Base-by-base conservation (phyloP, 2,329 filamentous ascomycete genomes). In the Thelonectria discophora region DNA sequence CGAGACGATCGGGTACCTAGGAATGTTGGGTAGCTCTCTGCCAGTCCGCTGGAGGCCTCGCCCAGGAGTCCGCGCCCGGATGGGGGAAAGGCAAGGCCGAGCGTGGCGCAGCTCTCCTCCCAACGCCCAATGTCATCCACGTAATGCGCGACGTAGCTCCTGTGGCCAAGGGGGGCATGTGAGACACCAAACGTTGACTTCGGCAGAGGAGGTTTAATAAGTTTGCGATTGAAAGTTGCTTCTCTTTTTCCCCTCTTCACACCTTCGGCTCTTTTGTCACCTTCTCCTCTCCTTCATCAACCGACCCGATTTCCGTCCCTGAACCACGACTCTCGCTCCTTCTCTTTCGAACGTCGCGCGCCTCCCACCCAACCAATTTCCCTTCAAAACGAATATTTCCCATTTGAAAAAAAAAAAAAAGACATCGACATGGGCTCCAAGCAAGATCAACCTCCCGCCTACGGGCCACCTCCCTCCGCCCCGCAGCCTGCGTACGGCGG, bases 371-470 rank as follows among this genome's bases (percentile, higher is more conserved):
- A 46, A 50, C 34, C 40, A 43, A 50, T 32, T 40, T n/a, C 30
- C 15, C 13, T n/a, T 20, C n/a, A n/a, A n/a, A n/a, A n/a, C n/a
- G n/a, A n/a, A n/a, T n/a, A n/a, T n/a, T n/a, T n/a, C n/a, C n/a
- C n/a, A n/a, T n/a, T n/a, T n/a, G n/a, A n/a, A n/a, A n/a, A n/a
- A n/a, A n/a, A n/a, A 62, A 57, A 49, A 58, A 34, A 62, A 57
- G 51, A 58, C 24, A 37, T 60, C 60, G 55, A 55, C 32, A 72
- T 72, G 68, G 69, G 69, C 54, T 70, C 76, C 68, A 83, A 85
- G 72, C 69, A 77, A 74, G 81, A 84, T 55, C 75, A 81, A 34
- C 84, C 84, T 55, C 83, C 83, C 24, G 79, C 82, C 45, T 84
- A 85, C 73, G 75, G 75, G 63, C 74, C 71, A 54, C 72, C 73